phyloP scores from a whole-genome alignment of 164 flowering plant species.

The Vitis vinifera region DNA sequence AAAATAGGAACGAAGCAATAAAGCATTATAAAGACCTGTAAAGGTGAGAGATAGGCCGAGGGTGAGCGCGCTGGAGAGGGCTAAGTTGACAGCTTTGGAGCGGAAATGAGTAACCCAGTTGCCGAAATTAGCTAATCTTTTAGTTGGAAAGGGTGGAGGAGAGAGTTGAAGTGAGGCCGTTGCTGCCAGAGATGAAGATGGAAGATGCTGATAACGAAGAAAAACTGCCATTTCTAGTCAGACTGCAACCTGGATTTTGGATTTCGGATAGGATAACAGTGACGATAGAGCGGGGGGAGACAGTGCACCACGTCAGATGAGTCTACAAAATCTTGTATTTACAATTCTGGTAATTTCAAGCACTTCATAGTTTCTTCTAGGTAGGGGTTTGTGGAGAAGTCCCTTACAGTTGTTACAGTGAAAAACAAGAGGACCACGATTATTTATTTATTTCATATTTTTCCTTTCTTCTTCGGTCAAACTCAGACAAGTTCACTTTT shows the following conservation, averaged over 20 bases:
- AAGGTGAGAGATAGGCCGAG: conserved; percentile 54
- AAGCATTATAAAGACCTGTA: too few relatives aligned
- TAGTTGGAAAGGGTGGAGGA: neutral
- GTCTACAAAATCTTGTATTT: too few relatives aligned
- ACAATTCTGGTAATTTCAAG: too few relatives aligned
- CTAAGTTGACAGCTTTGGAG: conserved; percentile 52
- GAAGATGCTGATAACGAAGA: conserved; percentile 10
- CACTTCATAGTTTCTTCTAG: too few relatives aligned
- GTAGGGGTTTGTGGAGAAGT: too few relatives aligned
- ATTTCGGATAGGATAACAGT: conserved; percentile 2
- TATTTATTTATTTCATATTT: too few relatives aligned
- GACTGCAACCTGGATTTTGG: neutral
- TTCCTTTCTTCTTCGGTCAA: too few relatives aligned
- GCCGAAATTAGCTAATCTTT: conserved; percentile 18
- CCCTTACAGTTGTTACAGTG: too few relatives aligned
- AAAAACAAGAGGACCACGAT: too few relatives aligned
- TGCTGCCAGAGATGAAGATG: conserved; percentile 1
- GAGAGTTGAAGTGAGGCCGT: conserved; percentile 5
- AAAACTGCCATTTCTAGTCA: conserved; percentile 11
- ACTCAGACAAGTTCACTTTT: too few relatives aligned
- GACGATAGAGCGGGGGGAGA: too few relatives aligned
- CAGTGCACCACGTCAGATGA: neutral
- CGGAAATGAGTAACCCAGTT: conserved; percentile 40
- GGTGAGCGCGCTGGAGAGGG: conserved; percentile 63
- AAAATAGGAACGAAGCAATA: too few relatives aligned